Base-by-base conservation (phyloP, 129 eudicot species). In the Escallonia herrerae region DNA sequence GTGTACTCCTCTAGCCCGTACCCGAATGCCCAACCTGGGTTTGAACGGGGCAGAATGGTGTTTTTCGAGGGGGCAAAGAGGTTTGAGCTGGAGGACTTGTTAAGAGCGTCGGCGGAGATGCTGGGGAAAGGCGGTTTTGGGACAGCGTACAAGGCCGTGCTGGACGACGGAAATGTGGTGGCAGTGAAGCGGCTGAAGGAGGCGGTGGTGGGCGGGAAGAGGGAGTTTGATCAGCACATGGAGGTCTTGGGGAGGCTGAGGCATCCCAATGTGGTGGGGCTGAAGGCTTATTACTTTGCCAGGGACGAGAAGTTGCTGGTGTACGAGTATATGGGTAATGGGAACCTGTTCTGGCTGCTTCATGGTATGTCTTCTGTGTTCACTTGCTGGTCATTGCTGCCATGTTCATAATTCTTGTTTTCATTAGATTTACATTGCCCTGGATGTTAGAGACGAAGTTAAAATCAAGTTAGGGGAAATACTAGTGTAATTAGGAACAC, bases 91-190 rank as follows among this genome's bases (percentile, higher is more conserved):
- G 99, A 94, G 80, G 99, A 94, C 42, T 79, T 94, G 83, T 56
- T 94, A 46, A 78, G 87, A 38, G 99, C 99, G 4, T 94, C 99
- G 47, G 97, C 99, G 46, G 99, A 94, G 63, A 89, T 89, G 95
- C 57, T 94, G 79, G 97, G 99, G 5, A 94, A 84, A 78, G 99
- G 99, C 3, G 90, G 91, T 46, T 80, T 89, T 1, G 99, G 99
- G 74, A 89, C 95, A 73, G 90, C 90, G 46, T 94, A 94, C 33
- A 94, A 94, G 87, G 97, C 99, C 40, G 80, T 89, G 76, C 56
- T 94, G 72, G 97, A 89, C 8, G 97, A 94, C 64, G 97, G 99
- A 0, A 65, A 60, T 71, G 84, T 86, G 68, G 99, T 94, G 50
- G 99, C 91, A 3, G 99, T 94, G 74, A 94, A 94, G 80, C 77